phyloP scores from a whole-genome alignment of 2,329 filamentous ascomycete species.

The Hypoxylon sp. region DNA sequence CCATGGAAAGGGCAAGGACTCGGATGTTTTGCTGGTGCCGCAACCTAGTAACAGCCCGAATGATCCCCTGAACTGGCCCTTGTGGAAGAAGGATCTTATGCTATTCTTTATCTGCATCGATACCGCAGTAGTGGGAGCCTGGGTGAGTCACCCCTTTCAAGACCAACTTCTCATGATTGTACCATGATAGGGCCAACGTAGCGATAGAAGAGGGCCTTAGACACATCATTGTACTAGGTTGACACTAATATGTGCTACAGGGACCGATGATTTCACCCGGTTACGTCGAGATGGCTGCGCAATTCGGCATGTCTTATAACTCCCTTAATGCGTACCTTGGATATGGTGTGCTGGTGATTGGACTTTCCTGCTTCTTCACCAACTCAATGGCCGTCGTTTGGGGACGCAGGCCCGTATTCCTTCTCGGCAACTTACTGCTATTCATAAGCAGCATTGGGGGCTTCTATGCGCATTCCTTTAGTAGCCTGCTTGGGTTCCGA shows the following conservation, averaged over 20 bases:
- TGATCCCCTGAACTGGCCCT: conserved; percentile 53
- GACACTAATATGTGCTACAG: conserved; percentile 17
- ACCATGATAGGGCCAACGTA: background rate
- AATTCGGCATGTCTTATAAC: conserved; percentile 47
- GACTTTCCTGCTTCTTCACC: conserved; percentile 46
- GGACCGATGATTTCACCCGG: conserved; percentile 50
- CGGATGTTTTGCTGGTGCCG: conserved; percentile 55
- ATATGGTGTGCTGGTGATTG: conserved; percentile 47
- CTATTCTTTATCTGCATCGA: conserved; percentile 50
- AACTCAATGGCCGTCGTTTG: conserved; percentile 44
- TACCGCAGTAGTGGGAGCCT: conserved; percentile 48
- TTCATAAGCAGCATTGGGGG: conserved; percentile 46
- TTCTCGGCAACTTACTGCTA: conserved; percentile 45
- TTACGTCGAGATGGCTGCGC: conserved; percentile 44
- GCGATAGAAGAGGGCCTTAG: too few species aligned
- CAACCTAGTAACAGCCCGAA: conserved; percentile 54
- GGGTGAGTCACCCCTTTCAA: conserved; percentile 16
- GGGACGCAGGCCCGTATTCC: conserved; percentile 47
- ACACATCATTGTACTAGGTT: background rate
- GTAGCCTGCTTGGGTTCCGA: conserved; percentile 40
- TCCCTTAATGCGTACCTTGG: conserved; percentile 47
- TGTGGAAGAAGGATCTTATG: conserved; percentile 52
- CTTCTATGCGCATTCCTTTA: conserved; percentile 33
- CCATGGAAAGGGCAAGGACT: conserved; percentile 39
- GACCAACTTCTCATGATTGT: background rate